Evolutionary conservation across 1,284 basidiomycete genomes (phyloP), one percentile per base, ranked within the genome.

Genomic region (Grifola frondosa): DNA sequence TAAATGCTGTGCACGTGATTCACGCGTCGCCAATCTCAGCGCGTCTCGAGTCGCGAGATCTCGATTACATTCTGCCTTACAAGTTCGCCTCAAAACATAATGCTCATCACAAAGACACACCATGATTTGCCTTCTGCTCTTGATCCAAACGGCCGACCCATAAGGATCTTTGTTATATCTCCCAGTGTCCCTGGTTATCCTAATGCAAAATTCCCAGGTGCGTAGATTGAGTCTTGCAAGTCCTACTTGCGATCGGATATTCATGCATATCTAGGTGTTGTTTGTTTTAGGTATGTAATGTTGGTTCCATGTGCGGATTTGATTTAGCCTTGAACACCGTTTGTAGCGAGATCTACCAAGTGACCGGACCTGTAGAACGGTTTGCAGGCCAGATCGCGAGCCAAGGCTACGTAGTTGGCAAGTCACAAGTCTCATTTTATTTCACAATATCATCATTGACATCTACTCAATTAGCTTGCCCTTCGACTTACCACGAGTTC

Each of bases 371-470:
- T 28, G 89, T 92, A 11, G 87, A 91, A 60, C 78, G 91, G 31
- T 95, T 95, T 63, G 93, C 91, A 0, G 82, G 89, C 17, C 88
- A 93, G 67, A 95, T 97, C 55, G 93, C 93, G 1, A 89, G 88
- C 45, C 91, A 95, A 44, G 92, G 88, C 46, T 90, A 78, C 57
- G 76, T 91, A 40, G 84, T 88, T 4, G 88, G 86, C 80, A 41
- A 41, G 78, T 63, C 6, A 8, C 23, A 39, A 21, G 9, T 29
- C 13, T 17, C 23, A 15, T n/a, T 37, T 12, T 15, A 34, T 17
- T 33, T 36, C 23, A 35, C 7, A 22, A 17, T 29, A 30, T 17
- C 30, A 22, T 21, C 15, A 28, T 32, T 26, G 29, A 45, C 13
- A 11, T 22, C 31, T 30, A 25, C 16, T 21, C 34, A 26, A 44